Evolutionary conservation across 225 moss, liverwort and hornwort genomes (phyloP).

Genomic region (Ulota crispa): DNA sequence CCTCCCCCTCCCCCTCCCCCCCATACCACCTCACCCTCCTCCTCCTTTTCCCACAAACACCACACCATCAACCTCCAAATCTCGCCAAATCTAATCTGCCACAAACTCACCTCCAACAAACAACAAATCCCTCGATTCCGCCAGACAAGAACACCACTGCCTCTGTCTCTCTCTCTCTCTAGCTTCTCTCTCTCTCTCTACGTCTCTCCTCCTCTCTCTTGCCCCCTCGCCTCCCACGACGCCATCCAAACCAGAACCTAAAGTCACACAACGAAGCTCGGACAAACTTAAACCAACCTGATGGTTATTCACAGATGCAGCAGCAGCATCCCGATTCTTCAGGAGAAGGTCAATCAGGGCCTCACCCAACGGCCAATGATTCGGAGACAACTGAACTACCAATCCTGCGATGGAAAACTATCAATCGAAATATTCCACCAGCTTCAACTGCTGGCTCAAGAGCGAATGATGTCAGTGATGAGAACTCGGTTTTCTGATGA

Average conservation of each 20-base stretch:
- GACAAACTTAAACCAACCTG: conserved; percentile 22
- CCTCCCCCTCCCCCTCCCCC: background rate
- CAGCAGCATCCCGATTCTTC: conserved; percentile 22
- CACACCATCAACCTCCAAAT: background rate
- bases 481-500: background rate
- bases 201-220: background rate
- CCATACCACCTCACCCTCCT: background rate
- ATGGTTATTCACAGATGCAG: conserved; percentile 2
- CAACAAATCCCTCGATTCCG: background rate
- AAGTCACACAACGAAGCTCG: background rate
- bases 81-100: background rate
- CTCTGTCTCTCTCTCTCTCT: background rate
- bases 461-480: conserved; percentile 3
- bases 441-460: background rate
- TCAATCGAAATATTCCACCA: background rate
- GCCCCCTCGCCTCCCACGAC: background rate
- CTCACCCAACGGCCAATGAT: background rate
- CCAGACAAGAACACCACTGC: conserved; percentile 1
- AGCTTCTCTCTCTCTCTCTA: background rate
- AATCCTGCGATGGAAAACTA: conserved; percentile 13
- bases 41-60: background rate
- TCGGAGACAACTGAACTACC: background rate
- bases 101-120: background rate
- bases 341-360: background rate
- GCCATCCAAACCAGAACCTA: background rate